Percentiles rank a stretch among this genome's conserved stretches.
These are phyloP conservation scores for Leccinum pseudoinsigne DNA, from an alignment of 1,284 basidiomycete genomes.

Conservation along the genomic window DNA sequence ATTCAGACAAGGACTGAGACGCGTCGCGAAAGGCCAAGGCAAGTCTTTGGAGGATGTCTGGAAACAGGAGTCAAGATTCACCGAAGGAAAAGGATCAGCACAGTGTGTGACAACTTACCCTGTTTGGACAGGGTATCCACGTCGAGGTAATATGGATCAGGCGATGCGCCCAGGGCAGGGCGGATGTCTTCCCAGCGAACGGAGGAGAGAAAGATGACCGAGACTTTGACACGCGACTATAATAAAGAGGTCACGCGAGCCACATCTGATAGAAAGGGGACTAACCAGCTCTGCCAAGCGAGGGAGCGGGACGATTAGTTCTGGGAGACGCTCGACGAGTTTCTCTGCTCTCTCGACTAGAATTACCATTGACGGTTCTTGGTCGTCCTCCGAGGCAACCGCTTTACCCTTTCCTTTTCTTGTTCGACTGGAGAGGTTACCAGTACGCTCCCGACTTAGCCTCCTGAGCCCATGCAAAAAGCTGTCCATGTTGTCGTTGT, in stretches of 20 bases:
- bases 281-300: constrained; percentile 76
- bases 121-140: constrained; percentile 58
- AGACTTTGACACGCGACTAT: constrained; percentile 46
- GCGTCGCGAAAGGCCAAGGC: constrained; percentile 26
- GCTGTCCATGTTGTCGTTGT: constrained; percentile 64
- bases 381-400: constrained; percentile 21
- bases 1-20: constrained; percentile 26
- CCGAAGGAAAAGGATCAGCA: not conserved
- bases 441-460: constrained; percentile 31
- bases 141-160: constrained; percentile 77
- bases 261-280: constrained; percentile 7
- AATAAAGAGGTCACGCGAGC: constrained; percentile 1
- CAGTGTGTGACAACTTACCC: constrained; percentile 40
- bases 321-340: constrained; percentile 60
- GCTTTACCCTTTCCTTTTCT: constrained; percentile 41
- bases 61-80: not conserved
- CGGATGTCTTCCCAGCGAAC: constrained; percentile 76
- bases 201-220: constrained; percentile 68
- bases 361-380: constrained; percentile 50
- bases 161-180: constrained; percentile 67
- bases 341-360: constrained; percentile 71
- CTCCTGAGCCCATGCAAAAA: constrained; percentile 60
- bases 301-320: constrained; percentile 68
- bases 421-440: constrained; percentile 29
- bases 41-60: constrained; percentile 34